Base-by-base conservation (phyloP, 345 rosid genomes). In the Mallotus nudiflorus region DNA sequence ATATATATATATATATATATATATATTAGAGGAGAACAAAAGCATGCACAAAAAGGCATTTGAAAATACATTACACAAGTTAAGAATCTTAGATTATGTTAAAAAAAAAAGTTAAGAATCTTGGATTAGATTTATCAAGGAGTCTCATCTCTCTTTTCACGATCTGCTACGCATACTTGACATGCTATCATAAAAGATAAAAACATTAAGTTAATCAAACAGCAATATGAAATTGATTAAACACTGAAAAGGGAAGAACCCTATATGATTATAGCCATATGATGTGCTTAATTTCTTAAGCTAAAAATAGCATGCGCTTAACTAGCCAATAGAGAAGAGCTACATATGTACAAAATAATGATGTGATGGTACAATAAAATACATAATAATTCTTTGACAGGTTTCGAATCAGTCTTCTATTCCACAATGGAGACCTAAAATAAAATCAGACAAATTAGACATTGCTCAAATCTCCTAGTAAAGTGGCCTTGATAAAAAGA, bases 361-460 rank as follows among this genome's bases (percentile, higher is more conserved):
- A 67, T 48, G 54, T 57, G 20, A 45, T 44, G 55, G 56, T 25
- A 45, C 28, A 37, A 39, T 4, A 5, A 49, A 1, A 37, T 2
- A 15, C 11, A 29, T 58, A 31, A 13, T 53, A 39, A n/a, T 6
- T n/a, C 25, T 9, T 48, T 13, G 68, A 61, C 28, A 62, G 33
- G 59, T 63, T 66, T 51, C 40, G 53, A 42, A 67, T 72, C 69
- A 66, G 6, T 63, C 16, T 66, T 53, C 75, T 61, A 44, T 59
- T 70, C 71, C 35, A 20, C 51, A 37, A 16, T 16, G 0, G 14
- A 65, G 28, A 46, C 44, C 68, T 31, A 28, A 48, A 20, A 22
- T 51, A 5, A 22, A 51, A 51, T n/a, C 12, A n/a, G 55, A 51
- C 24, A 51, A 51, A 3, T 12, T 52, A 9, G 56, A 52, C 28